Conservation (phyloP, 2,329 filamentous ascomycete species). For the Blastomyces gilchristii region DNA sequence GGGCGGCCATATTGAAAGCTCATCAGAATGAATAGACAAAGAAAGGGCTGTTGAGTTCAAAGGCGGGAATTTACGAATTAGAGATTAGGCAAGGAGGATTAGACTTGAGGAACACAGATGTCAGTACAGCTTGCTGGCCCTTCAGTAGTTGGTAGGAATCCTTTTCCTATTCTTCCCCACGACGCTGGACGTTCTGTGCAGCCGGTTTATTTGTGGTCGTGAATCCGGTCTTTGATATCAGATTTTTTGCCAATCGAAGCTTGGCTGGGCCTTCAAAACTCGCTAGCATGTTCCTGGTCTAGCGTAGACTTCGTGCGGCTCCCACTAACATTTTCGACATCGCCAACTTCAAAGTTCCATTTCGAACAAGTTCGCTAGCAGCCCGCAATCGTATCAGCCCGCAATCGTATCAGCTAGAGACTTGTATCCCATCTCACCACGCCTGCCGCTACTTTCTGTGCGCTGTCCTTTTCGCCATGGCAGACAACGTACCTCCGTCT, state of each 20-base stretch:
- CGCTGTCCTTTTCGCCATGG: constrained; percentile 35
- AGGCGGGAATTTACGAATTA: not conserved
- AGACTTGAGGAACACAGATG: not conserved
- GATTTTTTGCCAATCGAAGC: constrained; percentile 7
- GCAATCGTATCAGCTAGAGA: not conserved
- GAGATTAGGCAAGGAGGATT: not conserved
- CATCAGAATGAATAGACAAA: constrained; percentile 4
- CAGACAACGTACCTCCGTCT: constrained; percentile 40
- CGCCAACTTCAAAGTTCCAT: not conserved
- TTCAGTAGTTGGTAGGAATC: not conserved
- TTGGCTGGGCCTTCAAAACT: too few relatives aligned
- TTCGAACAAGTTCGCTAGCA: constrained; percentile 3
- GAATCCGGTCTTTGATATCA: not conserved
- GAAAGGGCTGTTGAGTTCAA: not conserved
- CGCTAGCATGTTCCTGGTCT: constrained; percentile 8
- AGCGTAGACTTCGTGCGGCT: constrained; percentile 7
- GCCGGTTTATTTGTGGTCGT: not conserved
- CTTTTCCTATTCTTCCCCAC: not conserved
- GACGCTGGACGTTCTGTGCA: not conserved
- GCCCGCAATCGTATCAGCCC: not conserved
- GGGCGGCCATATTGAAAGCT: constrained; percentile 9
- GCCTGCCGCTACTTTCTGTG: constrained; percentile 6
- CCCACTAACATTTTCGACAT: constrained; percentile 9
- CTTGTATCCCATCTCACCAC: constrained; percentile 15
- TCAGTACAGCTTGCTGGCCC: not conserved